Conservation (phyloP, 148 eudicot species). For the Euryodendron excelsum region DNA sequence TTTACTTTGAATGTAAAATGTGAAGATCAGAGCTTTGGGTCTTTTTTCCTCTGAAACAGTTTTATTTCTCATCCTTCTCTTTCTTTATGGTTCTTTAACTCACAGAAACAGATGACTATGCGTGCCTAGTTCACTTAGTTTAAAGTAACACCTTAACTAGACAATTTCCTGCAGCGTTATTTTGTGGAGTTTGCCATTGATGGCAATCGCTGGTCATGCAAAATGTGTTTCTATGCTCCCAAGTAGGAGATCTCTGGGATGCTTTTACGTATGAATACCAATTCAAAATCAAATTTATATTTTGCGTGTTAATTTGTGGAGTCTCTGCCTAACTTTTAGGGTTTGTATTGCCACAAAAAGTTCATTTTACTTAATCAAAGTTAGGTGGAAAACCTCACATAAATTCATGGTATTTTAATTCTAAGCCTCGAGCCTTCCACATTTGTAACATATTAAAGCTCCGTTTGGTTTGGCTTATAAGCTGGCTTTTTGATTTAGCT, state of each 20-base stretch:
- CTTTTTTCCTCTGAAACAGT: neutral
- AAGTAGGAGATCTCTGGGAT: neutral
- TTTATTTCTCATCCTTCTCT: neutral
- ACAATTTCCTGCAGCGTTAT: neutral
- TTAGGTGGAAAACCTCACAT: neutral
- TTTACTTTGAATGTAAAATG: neutral
- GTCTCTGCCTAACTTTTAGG: neutral
- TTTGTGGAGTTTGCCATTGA: neutral
- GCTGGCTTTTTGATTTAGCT: too few species aligned
- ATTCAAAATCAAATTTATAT: neutral
- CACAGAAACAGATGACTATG: neutral
- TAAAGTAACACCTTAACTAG: neutral
- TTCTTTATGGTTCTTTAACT: neutral
- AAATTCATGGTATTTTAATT: neutral
- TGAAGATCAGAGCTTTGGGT: slow-evolving; percentile 2
- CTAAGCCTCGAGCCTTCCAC: neutral
- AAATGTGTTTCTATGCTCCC: neutral
- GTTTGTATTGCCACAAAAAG: neutral
- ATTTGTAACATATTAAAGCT: neutral
- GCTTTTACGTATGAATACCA: neutral
- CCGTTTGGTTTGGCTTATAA: too few species aligned
- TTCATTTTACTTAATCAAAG: neutral
- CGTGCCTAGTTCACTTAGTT: neutral
- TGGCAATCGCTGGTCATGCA: neutral
- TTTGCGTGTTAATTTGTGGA: neutral